Conservation (phyloP, 2,329 filamentous ascomycete genomes). For the Xenosphaeropsis pyriputrescens region DNA sequence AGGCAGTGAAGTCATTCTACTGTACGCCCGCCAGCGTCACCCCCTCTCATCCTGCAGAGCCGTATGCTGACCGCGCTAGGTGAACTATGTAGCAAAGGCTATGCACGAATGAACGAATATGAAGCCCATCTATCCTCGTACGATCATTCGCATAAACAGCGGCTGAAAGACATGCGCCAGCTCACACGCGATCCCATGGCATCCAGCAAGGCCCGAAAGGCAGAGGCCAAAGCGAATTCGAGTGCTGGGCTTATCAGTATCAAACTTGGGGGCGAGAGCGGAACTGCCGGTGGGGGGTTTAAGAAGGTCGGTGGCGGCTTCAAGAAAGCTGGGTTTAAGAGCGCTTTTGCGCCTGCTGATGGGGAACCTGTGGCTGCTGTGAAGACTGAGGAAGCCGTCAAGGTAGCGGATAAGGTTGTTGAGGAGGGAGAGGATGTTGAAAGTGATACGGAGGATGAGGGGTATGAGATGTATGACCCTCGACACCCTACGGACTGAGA, state of each 20-base stretch:
- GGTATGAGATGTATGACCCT: slow-evolving; percentile 54
- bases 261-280: slow-evolving; percentile 33
- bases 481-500: slow-evolving; percentile 42
- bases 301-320: slow-evolving; percentile 34
- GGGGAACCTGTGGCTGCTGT: slow-evolving; percentile 27
- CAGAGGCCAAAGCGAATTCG: slow-evolving; percentile 52
- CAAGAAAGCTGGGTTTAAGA: slow-evolving; percentile 75
- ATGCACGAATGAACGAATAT: slow-evolving; percentile 89
- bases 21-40: slow-evolving; percentile 26
- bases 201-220: slow-evolving; percentile 48
- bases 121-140: slow-evolving; percentile 90
- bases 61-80: slow-evolving; percentile 20
- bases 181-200: slow-evolving; percentile 60
- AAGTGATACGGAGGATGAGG: slow-evolving; percentile 56
- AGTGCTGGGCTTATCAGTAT: slow-evolving; percentile 50
- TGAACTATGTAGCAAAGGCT: slow-evolving; percentile 83
- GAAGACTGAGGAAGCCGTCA: slow-evolving; percentile 16
- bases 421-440: slow-evolving; percentile 43
- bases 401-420: slow-evolving; percentile 11
- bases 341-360: slow-evolving; percentile 46
- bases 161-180: slow-evolving; percentile 76
- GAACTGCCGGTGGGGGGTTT: slow-evolving; percentile 8
- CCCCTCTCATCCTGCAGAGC: neutral
- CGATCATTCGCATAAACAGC: slow-evolving; percentile 89
- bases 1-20: slow-evolving; percentile 68